Evolutionary conservation across 176 grass and related monocot species (phyloP), one percentile per base, ranked within the genome.

Genomic region (Oryza officinalis): DNA sequence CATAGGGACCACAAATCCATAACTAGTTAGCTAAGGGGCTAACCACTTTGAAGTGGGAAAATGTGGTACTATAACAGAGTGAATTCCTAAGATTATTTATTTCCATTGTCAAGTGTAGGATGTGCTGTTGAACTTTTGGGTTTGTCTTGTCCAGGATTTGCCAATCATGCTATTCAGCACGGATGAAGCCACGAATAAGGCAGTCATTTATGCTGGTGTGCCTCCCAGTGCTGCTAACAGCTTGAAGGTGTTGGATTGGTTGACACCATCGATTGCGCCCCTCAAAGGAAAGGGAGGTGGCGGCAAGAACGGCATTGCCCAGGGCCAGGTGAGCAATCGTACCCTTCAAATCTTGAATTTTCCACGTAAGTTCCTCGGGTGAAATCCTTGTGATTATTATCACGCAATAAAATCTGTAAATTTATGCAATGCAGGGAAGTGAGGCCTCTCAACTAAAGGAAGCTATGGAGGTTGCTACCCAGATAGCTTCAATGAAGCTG

Each of bases 141-240:
- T 81, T 69, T 63, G 45, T 81, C 28, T 50, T 74, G 13, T 72
- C 12, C 76, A 97, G 94, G 83, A 86, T 52, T 63, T 98, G 65
- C 88, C 91, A 33, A 88, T 90, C 67, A 98, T 98, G 96, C 80
- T 95, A 27, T 98, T 98, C 83, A 98, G 96, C 69, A 85, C 89
- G 1, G 96, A 93, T 47, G 83, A 81, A 65, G 75, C 85, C 77
- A 85, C 73, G 44, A 98, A 98, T 75, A 98, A 98, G 71, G 89
- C 87, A 69, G 89, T 98, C 1, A 90, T 98, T 3, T 95, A 90
- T 46, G 96, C 93, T 23, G 93, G 87, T 10, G 91, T 95, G 6
- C 96, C 96, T 38, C 60, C 81, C 10, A 86, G 65, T 20, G 46
- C 43, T 46, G 68, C 89, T 33, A 90, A 60, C 59, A 85, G 93